Percentiles rank a stretch among this genome's conserved stretches.
phyloP scores from a whole-genome alignment of 2,329 filamentous ascomycete species.

The Teratosphaeria pseudoeucalypti region DNA sequence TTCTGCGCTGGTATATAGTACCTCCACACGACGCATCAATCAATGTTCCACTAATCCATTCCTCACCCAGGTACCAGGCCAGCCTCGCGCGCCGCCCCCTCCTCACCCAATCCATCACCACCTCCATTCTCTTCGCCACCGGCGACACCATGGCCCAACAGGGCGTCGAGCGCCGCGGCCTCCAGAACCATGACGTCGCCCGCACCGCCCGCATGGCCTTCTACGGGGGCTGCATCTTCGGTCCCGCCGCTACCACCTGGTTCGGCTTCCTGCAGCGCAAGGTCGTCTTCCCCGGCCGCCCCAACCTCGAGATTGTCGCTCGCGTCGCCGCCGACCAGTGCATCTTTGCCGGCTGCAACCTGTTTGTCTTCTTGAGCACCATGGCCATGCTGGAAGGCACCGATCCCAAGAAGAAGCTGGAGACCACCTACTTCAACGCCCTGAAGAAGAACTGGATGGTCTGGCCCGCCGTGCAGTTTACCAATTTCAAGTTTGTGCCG shows the following conservation, averaged over 20 bases:
- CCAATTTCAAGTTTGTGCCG: constrained; percentile 82
- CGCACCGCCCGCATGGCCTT: constrained; percentile 69
- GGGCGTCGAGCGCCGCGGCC: constrained; percentile 69
- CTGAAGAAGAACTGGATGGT: constrained; percentile 77
- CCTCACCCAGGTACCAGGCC: constrained; percentile 62
- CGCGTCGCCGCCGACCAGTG: constrained; percentile 73
- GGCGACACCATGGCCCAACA: constrained; percentile 90
- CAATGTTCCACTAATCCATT: neutral
- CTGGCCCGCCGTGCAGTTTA: constrained; percentile 75
- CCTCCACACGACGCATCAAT: too few relatives aligned
- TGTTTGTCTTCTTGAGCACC: constrained; percentile 68
- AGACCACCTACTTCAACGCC: constrained; percentile 58
- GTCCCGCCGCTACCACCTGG: constrained; percentile 79
- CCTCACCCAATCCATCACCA: constrained; percentile 83
- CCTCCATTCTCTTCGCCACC: constrained; percentile 81
- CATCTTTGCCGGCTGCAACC: constrained; percentile 73
- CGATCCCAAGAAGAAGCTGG: constrained; percentile 57
- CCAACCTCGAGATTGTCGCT: constrained; percentile 60
- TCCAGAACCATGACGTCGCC: constrained; percentile 59
- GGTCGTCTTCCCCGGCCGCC: constrained; percentile 51
- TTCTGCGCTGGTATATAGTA: neutral
- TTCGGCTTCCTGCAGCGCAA: constrained; percentile 66
- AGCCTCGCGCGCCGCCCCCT: constrained; percentile 71
- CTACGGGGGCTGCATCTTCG: constrained; percentile 74
- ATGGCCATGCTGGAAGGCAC: constrained; percentile 53